phyloP scores from a whole-genome alignment of 495 filamentous ascomycete species.

The Cercophora scortea region DNA sequence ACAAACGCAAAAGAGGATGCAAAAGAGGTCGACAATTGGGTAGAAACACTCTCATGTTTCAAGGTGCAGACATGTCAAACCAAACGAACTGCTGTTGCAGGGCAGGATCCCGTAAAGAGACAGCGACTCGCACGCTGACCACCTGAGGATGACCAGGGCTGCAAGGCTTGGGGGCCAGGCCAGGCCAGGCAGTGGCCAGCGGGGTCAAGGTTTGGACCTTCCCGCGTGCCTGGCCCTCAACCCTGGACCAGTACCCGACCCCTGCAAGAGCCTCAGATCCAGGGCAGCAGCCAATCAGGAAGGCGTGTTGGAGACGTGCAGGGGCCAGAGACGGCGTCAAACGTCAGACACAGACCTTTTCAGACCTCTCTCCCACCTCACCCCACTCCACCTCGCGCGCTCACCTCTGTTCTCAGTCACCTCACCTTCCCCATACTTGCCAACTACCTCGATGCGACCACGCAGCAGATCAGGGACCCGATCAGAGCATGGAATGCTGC shows the following conservation, averaged over 20 bases:
- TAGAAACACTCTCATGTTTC: slow-evolving; percentile 29
- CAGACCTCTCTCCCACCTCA: slow-evolving; percentile 4
- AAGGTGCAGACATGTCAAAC: slow-evolving; percentile 21
- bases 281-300: slow-evolving; percentile 20
- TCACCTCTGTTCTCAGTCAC: background rate
- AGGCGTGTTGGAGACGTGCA: background rate
- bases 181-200: no score
- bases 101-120: no score
- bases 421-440: background rate
- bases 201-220: background rate
- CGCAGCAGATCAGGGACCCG: background rate
- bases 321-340: slow-evolving; percentile 17
- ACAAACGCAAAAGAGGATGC: background rate
- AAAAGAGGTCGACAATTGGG: slow-evolving; percentile 8
- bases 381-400: background rate
- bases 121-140: slow-evolving; percentile 2
- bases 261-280: slow-evolving; percentile 25
- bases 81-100: slow-evolving; percentile 15
- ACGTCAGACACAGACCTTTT: slow-evolving; percentile 22
- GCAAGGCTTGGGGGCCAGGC: no score
- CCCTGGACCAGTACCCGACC: background rate
- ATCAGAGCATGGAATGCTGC: no score
- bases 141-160: no score
- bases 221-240: no score
- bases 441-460: slow-evolving; percentile 14